Percentiles rank a stretch among this genome's conserved stretches.
phyloP scores from a whole-genome alignment of 805 yeast species.

The Candida sphagnicola region DNA sequence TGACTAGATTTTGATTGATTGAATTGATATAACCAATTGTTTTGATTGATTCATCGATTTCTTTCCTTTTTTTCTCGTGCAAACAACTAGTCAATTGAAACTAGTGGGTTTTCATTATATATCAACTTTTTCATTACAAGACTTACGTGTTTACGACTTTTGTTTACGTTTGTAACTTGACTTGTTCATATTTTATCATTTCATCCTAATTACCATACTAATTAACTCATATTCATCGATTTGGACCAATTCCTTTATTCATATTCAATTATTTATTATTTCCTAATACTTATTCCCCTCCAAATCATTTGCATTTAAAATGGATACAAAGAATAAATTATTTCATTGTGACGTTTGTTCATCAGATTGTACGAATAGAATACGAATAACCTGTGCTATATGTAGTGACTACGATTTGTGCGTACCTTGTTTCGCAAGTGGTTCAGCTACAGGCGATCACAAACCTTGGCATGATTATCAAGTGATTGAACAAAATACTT shows the following conservation, averaged over 20 bases:
- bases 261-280: no score
- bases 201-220: no score
- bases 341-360: conserved; percentile 96
- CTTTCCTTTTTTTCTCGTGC: not conserved
- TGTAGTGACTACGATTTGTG: conserved; percentile 96
- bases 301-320: conserved; percentile 8
- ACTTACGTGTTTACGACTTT: no score
- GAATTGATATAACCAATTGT: not conserved
- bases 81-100: no score
- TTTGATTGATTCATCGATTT: not conserved
- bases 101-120: no score
- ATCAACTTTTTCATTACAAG: no score
- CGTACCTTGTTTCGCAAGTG: conserved; percentile 93
- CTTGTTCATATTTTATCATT: no score
- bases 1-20: not conserved
- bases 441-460: conserved; percentile 75
- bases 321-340: conserved; percentile 37
- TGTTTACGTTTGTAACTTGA: no score
- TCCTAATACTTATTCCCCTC: not conserved
- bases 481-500: conserved; percentile 90
- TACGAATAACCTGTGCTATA: conserved; percentile 85
- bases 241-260: no score
- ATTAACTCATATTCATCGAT: no score
- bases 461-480: conserved; percentile 92
- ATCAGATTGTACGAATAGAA: conserved; percentile 91